Evolutionary conservation across 352 stramenopile genomes (phyloP).

Genomic region (Peronospora belbahrii): DNA sequence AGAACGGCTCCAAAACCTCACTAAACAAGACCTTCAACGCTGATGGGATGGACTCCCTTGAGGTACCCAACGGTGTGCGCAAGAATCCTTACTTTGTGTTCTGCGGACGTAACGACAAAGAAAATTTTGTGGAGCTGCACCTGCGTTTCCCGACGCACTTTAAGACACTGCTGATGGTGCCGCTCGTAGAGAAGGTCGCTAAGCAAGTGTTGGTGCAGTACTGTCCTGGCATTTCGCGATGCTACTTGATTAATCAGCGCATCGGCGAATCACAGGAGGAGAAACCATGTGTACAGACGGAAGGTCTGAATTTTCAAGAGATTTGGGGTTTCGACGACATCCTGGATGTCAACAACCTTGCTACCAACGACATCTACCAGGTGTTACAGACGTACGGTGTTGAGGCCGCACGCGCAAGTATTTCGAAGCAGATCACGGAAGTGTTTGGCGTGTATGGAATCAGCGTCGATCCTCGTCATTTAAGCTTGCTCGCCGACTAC

Average conservation of each 20-base stretch:
- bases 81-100: constrained; percentile 87
- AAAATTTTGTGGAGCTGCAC: constrained; percentile 79
- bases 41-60: constrained; percentile 62
- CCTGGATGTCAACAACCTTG: constrained; percentile 92
- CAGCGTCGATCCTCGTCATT: constrained; percentile 95
- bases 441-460: constrained; percentile 99
- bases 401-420: constrained; percentile 94
- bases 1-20: constrained; percentile 24
- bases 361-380: constrained; percentile 98
- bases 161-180: constrained; percentile 86
- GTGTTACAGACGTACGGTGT: constrained; percentile 97
- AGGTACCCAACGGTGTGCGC: constrained; percentile 62
- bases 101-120: constrained; percentile 65
- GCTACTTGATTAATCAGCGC: constrained; percentile 86
- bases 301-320: constrained; percentile 97
- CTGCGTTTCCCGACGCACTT: constrained; percentile 85
- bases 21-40: constrained; percentile 38
- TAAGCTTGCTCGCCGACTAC: constrained; percentile 98
- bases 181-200: constrained; percentile 81
- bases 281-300: constrained; percentile 86
- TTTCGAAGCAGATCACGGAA: constrained; percentile 97
- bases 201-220: constrained; percentile 82
- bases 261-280: constrained; percentile 73
- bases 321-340: constrained; percentile 92
- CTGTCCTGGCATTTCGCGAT: constrained; percentile 83